Percentiles rank a stretch among this genome's conserved stretches.
These are phyloP conservation scores for Linaria vulgaris DNA, from an alignment of 257 asterid genomes.

Conservation along the genomic window DNA sequence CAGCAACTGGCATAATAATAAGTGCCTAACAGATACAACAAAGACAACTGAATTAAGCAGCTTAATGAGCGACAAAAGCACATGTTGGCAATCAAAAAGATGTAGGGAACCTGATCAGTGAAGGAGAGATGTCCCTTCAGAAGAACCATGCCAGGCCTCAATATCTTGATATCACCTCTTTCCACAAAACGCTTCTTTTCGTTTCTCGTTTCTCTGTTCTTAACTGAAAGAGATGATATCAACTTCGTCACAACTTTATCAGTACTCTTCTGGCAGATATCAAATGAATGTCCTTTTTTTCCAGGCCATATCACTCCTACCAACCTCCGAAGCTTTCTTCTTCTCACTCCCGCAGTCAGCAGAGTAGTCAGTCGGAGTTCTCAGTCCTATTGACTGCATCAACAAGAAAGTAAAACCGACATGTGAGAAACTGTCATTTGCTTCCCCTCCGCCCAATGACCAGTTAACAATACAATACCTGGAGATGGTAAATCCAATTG, in stretches of 20 bases:
- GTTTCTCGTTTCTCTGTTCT: conserved; percentile 48
- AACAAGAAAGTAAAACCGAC: too few species aligned
- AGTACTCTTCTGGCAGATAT: conserved; percentile 50
- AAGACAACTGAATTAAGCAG: too few species aligned
- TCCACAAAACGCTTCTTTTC: conserved; percentile 36
- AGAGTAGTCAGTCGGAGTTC: too few species aligned
- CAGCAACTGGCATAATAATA: not conserved
- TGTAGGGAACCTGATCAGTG: conserved; percentile 55
- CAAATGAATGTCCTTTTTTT: conserved; percentile 32
- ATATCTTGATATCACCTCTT: conserved; percentile 32
- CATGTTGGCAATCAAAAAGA: conserved; percentile 3
- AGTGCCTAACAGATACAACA: not conserved
- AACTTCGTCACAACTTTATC: conserved; percentile 30
- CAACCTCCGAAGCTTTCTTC: too few species aligned
- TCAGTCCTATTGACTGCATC: too few species aligned
- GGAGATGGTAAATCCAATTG: too few species aligned
- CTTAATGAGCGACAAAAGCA: not conserved
- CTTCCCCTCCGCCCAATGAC: too few species aligned
- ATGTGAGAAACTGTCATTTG: too few species aligned
- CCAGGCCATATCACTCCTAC: conserved; percentile 25
- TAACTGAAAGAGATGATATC: conserved; percentile 39
- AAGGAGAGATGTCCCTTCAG: conserved; percentile 51
- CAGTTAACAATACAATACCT: too few species aligned
- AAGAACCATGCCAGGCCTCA: conserved; percentile 77
- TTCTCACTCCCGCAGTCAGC: too few species aligned